Base-by-base conservation (phyloP, 495 filamentous ascomycete species). In the Stereocaulon alpinum region DNA sequence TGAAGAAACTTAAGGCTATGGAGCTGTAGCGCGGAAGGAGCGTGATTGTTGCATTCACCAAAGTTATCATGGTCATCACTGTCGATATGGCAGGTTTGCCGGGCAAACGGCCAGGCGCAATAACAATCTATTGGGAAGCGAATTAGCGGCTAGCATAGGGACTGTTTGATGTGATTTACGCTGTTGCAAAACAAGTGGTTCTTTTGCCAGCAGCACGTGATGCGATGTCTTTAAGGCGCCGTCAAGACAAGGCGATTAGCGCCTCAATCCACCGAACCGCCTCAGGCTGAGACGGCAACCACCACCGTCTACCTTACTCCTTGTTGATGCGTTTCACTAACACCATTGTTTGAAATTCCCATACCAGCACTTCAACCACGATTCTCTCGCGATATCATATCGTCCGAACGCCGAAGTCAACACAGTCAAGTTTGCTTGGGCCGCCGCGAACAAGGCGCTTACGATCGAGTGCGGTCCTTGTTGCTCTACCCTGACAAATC, bases 31-130 rank as follows among this genome's bases (percentile, higher is more conserved):
- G 6, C 24, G 47, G 24, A 37, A 59, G 20, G 24, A 32, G 62
- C 24, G 24, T 24, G 49, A 64, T 44, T 50, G 40, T 24, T 63
- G 78, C 87, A 72, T 88, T 93, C 88, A 95, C 91, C 92, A 97
- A 82, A 24, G 89, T 89, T 64, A 95, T 71, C 70, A 97, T 86
- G 91, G 89, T 96, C 92, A 97, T 96, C 61, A 70, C 82, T 78
- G 34, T 37, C 34, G 34, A 10, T 37, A 37, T 37, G 6, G 34
- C 9, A 37, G 34, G 12, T 37, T 10, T 37, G 34, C 3, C 12
- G 34, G 7, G 34, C 9, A 0, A 37, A 37, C 12, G 12, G 34
- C 34, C 34, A 37, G 34, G 34, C 6, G 34, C 7, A 6, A 37
- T 37, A 12, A 10, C 34, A 37, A 37, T 3, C 34, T 37, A 9